Base-by-base conservation (phyloP, 2,329 filamentous ascomycete genomes). In the Phialocephala subalpina region DNA sequence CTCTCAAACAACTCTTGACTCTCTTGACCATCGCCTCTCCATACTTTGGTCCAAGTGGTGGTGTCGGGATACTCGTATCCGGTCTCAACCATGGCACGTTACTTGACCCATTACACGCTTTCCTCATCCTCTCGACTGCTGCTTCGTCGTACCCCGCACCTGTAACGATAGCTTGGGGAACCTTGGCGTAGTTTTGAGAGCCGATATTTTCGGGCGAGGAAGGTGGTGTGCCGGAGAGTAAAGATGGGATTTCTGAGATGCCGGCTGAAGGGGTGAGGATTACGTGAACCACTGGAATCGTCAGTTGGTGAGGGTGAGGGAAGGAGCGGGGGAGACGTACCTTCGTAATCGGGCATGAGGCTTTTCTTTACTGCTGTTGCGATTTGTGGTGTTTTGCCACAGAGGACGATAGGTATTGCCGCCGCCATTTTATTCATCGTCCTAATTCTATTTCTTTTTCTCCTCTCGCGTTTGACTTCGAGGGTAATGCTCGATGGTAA, bases 1-100 rank as follows among this genome's bases (percentile, higher is more conserved):
- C 64, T 35, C 63, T 62, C 62, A 71, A 62, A 45, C 67, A 66
- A 12, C 42, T 29, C 35, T 70, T 71, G 22, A 68, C 67, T 27
- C 69, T 65, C 52, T 47, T 29, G 45, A 68, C 69, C 27, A 71
- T 66, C 36, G 63, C 60, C 25, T 68, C 60, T n/a, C 67, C 65
- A 67, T 70, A 69, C 18, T 60, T 63, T 8, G 67, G 70, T 20
- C 69, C 70, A 2, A 70, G n/a, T 16, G 69, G 65, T n/a, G 67
- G 67, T 11, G 58, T 68, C 7, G 69, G 65, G 12, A 67, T 62
- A 29, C 60, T 64, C 36, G 64, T 57, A 66, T 72, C 67, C 5
- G 67, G 68, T 64, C 63, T 65, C 58, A 72, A 61, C 69, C 69
- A 72, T 25, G 69, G 67, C 2, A 68, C 63, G 22, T 60, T 57